Evolutionary conservation across 2,329 filamentous ascomycete genomes (phyloP).

Genomic region (Metarhizium album): DNA sequence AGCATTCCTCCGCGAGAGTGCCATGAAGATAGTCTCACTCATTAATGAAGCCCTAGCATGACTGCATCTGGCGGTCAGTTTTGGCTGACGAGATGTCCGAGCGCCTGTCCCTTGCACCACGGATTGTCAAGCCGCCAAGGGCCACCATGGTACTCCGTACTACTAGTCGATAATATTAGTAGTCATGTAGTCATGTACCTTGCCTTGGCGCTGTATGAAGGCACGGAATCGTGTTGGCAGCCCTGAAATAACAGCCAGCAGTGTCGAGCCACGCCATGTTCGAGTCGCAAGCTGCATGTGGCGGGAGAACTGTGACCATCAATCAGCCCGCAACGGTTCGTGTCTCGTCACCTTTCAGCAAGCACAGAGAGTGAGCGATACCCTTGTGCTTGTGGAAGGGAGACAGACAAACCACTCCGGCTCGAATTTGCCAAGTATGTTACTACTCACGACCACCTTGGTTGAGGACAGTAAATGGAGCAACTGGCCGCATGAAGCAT

Average conservation of each 20-base stretch:
- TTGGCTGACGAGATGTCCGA: slow-evolving; percentile 1
- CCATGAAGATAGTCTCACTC: background rate
- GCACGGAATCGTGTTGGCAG: too few species aligned
- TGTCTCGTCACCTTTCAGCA: background rate
- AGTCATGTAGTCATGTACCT: too few species aligned
- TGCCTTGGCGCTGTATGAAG: too few species aligned
- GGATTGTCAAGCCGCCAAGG: background rate
- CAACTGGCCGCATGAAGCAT: background rate
- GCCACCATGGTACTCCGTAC: background rate
- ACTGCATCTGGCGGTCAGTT: background rate
- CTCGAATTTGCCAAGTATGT: too few species aligned
- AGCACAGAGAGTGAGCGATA: background rate
- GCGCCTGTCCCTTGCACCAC: slow-evolving; percentile 2
- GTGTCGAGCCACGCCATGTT: background rate
- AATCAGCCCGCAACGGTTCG: background rate
- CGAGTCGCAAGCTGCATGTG: too few species aligned
- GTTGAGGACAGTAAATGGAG: background rate
- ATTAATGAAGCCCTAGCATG: background rate
- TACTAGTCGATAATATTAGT: too few species aligned
- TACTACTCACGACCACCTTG: too few species aligned
- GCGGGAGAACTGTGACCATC: background rate
- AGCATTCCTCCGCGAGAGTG: background rate
- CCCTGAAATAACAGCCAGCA: too few species aligned
- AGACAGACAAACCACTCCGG: background rate
- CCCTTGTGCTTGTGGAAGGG: background rate